phyloP scores from a whole-genome alignment of 768 basidiomycete genomes.

The Boletus vinaceobasis region DNA sequence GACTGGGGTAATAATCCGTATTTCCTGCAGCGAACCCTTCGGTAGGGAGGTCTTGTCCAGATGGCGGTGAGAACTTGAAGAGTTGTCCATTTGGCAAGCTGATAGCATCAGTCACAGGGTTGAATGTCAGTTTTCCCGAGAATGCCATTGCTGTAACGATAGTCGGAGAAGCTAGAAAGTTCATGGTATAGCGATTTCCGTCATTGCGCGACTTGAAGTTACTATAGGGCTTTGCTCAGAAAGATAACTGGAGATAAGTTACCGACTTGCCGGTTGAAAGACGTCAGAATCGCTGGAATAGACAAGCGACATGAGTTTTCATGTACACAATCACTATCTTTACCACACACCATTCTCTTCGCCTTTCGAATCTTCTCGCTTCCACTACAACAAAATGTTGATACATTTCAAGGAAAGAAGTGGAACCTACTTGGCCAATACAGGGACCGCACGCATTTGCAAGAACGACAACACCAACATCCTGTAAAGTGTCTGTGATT shows the following conservation, averaged over 20 bases:
- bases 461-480: slow-evolving; percentile 90
- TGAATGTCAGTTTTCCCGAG: slow-evolving; percentile 89
- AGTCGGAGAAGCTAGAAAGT: slow-evolving; percentile 96
- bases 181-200: slow-evolving; percentile 92
- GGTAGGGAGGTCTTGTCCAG: slow-evolving; percentile 79
- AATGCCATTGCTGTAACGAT: slow-evolving; percentile 98
- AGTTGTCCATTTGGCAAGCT: slow-evolving; percentile 61
- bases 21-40: slow-evolving; percentile 78
- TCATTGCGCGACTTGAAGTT: slow-evolving; percentile 96
- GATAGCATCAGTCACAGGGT: slow-evolving; percentile 81
- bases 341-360: slow-evolving; percentile 79
- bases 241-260: background rate
- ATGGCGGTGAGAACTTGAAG: slow-evolving; percentile 85
- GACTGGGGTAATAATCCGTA: slow-evolving; percentile 70
- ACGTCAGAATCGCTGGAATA: slow-evolving; percentile 82
- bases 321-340: background rate
- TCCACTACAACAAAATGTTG: slow-evolving; percentile 60
- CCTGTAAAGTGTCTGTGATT: slow-evolving; percentile 75
- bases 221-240: slow-evolving; percentile 26
- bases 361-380: slow-evolving; percentile 79
- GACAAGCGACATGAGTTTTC: slow-evolving; percentile 2
- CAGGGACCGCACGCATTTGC: slow-evolving; percentile 99
- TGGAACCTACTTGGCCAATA: slow-evolving; percentile 76
- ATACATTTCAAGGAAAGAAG: background rate
- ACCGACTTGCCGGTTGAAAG: slow-evolving; percentile 80